These are phyloP conservation scores for Lophiotrema nucula DNA, from an alignment of 495 filamentous ascomycete genomes.

Conservation along the genomic window DNA sequence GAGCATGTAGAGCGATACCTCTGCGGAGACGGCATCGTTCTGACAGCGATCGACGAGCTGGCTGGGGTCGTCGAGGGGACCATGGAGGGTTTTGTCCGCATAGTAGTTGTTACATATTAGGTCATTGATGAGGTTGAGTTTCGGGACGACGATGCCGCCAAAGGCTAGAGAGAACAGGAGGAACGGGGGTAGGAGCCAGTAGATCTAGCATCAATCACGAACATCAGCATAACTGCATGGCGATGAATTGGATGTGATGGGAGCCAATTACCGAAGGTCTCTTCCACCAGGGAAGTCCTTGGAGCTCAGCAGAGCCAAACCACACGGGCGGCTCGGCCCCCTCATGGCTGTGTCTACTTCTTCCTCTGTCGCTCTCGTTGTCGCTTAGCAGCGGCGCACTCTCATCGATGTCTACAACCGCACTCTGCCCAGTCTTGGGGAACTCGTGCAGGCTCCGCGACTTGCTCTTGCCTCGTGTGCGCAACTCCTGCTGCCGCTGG, in stretches of 20 bases:
- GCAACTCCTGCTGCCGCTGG: not conserved
- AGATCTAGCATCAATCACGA: slow-evolving; percentile 65
- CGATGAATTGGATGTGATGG: not conserved
- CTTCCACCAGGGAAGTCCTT: slow-evolving; percentile 66
- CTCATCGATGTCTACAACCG: slow-evolving; percentile 1
- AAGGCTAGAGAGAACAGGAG: slow-evolving; percentile 76
- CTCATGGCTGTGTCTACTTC: not conserved
- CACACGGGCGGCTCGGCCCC: slow-evolving; percentile 25
- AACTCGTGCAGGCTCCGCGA: not conserved
- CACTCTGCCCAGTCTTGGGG: not conserved
- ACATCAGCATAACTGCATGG: not conserved
- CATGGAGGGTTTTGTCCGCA: slow-evolving; percentile 50
- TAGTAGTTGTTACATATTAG: slow-evolving; percentile 81
- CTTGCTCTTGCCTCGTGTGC: not conserved
- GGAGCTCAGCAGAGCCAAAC: slow-evolving; percentile 58
- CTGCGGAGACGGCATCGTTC: slow-evolving; percentile 66
- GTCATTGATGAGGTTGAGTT: slow-evolving; percentile 73
- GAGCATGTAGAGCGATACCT: slow-evolving; percentile 74
- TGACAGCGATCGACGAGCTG: slow-evolving; percentile 65
- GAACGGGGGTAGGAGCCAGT: slow-evolving; percentile 79
- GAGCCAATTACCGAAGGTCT: slow-evolving; percentile 62
- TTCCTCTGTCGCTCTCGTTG: not conserved
- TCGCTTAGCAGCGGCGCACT: slow-evolving; percentile 16
- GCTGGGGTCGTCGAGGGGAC: slow-evolving; percentile 36
- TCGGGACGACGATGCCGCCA: slow-evolving; percentile 77